A percentile compares a stretch with the other conserved stretches of the same genome.
Evolutionary conservation across 768 basidiomycete genomes (phyloP).

Genomic region (Panus rudis): DNA sequence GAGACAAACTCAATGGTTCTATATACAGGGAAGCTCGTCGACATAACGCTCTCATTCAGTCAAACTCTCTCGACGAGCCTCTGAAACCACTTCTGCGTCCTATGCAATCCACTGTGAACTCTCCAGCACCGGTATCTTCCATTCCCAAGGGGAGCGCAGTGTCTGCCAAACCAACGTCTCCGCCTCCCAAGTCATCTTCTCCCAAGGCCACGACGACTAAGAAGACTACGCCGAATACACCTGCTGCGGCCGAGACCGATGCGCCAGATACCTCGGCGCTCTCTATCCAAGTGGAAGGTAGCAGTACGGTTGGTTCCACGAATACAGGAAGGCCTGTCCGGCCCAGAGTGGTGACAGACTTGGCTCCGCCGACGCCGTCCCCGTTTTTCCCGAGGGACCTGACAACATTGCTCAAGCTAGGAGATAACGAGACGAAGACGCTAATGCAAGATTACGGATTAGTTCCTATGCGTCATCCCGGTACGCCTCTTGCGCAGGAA

Average conservation of each 20-base stretch:
- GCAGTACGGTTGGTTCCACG: no score
- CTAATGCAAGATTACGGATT: constrained; percentile 42
- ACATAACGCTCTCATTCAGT: constrained; percentile 31
- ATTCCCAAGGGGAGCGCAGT: no score
- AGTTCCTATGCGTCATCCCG: constrained; percentile 2
- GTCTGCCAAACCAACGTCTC: background rate
- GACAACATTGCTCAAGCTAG: constrained; percentile 36
- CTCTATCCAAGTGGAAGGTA: no score
- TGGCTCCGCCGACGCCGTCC: constrained; percentile 29
- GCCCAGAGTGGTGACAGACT: constrained; percentile 7
- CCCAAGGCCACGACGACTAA: background rate
- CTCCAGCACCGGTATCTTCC: background rate
- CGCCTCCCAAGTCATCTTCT: background rate
- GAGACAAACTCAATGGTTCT: background rate
- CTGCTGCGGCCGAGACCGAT: background rate
- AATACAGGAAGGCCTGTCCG: background rate
- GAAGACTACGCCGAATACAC: background rate
- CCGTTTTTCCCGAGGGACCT: constrained; percentile 42
- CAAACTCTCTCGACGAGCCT: constrained; percentile 32
- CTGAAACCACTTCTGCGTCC: constrained; percentile 47
- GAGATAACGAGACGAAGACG: constrained; percentile 31
- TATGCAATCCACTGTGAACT: constrained; percentile 21
- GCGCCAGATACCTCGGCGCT: no score
- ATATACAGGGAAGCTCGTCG: constrained; percentile 39
- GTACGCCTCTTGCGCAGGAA: background rate